Base-by-base conservation (phyloP, 441 rosid genomes). In the Cnidoscolus chayamansa region DNA sequence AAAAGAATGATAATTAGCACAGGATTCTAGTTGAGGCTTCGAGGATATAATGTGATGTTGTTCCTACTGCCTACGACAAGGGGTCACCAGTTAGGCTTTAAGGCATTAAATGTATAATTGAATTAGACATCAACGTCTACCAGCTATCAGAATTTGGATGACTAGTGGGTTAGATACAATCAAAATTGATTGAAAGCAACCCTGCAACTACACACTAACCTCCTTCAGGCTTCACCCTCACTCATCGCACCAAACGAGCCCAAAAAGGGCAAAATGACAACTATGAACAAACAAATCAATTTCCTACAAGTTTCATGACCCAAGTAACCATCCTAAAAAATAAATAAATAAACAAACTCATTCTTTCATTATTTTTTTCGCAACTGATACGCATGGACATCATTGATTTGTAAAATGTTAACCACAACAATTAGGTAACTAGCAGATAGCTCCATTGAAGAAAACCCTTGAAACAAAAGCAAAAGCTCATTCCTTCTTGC, bases 391-490 rank as follows among this genome's bases (percentile, higher is more conserved):
- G 53, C 31, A 10, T 35, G 45, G 32, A 43, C 72, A 58, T 30
- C 75, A 64, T 54, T 65, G 66, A 62, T 50, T 65, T 40, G 76
- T 67, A 20, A 72, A 82, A 68, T 35, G 64, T 68, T 72, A 78
- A 68, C 79, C 65, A 8, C 59, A 63, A 37, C 57, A 68, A 75
- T 78, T 83, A 76, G 87, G 87, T 78, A 68, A 72, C 74, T 58
- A 50, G 63, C 78, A 67, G 77, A 75, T 79, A 79, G 74, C 73
- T 67, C 69, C 49, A 40, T 45, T 7, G 61, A 63, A 67, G 56
- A 17, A 58, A 57, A 73, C 76, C 67, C 89, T 82, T 80, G 79
- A 78, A 78, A 82, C 67, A 75, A 64, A 88, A 86, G 88, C 88
- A 77, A 84, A 51, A 69, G 54, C 78, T 47, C 83, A 63, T 84